phyloP scores from a whole-genome alignment of 805 yeast genomes.

The Metschnikowia kofuensis region DNA sequence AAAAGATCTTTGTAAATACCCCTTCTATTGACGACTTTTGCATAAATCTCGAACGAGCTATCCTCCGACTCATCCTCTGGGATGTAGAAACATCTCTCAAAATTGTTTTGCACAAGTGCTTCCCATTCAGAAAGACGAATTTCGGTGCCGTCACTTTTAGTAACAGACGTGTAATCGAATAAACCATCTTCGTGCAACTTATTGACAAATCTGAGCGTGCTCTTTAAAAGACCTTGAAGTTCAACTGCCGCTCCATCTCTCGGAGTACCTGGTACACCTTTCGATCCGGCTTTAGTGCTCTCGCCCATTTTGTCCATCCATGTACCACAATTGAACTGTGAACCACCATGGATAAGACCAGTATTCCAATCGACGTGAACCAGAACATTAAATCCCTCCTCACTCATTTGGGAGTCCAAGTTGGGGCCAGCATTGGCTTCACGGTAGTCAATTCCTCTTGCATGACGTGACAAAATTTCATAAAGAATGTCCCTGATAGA shows the following conservation, averaged over 20 bases:
- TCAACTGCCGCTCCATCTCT: slow-evolving; percentile 97
- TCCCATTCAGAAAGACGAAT: slow-evolving; percentile 74
- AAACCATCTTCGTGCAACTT: slow-evolving; percentile 50
- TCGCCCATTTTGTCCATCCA: slow-evolving; percentile 99
- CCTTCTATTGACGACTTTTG: slow-evolving; percentile 72
- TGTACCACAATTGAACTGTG: slow-evolving; percentile 91
- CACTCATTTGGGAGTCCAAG: slow-evolving; percentile 88
- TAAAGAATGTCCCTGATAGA: slow-evolving; percentile 73
- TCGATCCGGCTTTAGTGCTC: slow-evolving; percentile 73
- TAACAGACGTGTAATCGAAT: slow-evolving; percentile 59
- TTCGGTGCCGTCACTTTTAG: slow-evolving; percentile 52
- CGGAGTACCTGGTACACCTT: slow-evolving; percentile 97
- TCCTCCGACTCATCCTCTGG: slow-evolving; percentile 69
- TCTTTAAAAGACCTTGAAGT: slow-evolving; percentile 83
- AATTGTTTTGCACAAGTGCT: slow-evolving; percentile 59
- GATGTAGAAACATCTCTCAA: slow-evolving; percentile 75
- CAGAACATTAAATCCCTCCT: slow-evolving; percentile 85
- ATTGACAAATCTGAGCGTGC: slow-evolving; percentile 76
- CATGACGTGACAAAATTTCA: slow-evolving; percentile 86
- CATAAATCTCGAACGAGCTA: slow-evolving; percentile 54
- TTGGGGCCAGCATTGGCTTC: slow-evolving; percentile 94
- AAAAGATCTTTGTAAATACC: slow-evolving; percentile 92
- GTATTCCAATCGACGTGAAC: slow-evolving; percentile 83
- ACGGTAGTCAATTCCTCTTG: slow-evolving; percentile 78
- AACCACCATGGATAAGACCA: slow-evolving; percentile 89